A percentile compares a stretch with the other conserved stretches of the same genome.
phyloP scores from a whole-genome alignment of 805 yeast genomes.

The Scheffersomyces lignosus region DNA sequence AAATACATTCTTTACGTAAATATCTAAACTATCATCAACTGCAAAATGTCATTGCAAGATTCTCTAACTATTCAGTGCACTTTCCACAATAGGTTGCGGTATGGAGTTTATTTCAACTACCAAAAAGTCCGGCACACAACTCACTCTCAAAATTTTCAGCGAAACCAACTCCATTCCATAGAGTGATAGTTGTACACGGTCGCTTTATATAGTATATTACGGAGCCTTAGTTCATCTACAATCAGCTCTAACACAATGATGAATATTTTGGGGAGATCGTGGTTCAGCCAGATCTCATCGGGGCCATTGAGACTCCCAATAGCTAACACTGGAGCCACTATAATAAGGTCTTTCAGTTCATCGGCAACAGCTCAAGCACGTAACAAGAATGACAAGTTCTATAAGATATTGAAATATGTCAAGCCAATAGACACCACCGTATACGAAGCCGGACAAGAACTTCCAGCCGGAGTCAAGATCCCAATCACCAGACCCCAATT shows the following conservation, averaged over 20 bases:
- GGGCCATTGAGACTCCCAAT: neutral
- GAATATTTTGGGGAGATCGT: neutral
- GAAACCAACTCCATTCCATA: neutral
- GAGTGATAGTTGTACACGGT: neutral
- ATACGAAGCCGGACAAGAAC: constrained; percentile 38
- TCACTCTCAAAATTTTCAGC: neutral
- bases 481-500: constrained; percentile 21
- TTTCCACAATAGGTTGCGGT: too few relatives aligned
- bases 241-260: too few relatives aligned
- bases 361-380: constrained; percentile 6
- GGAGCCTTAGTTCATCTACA: too few relatives aligned
- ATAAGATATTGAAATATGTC: constrained; percentile 40
- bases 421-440: constrained; percentile 36
- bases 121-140: too few relatives aligned
- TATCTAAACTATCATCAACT: too few relatives aligned
- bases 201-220: too few relatives aligned
- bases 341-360: constrained; percentile 6
- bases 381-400: constrained; percentile 31
- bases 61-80: too few relatives aligned
- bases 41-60: too few relatives aligned
- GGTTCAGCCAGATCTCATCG: neutral
- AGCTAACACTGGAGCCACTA: neutral
- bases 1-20: too few relatives aligned
- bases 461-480: constrained; percentile 24
- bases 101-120: too few relatives aligned